Evolutionary conservation across 768 basidiomycete species (phyloP).

Genomic region (Lyophyllum shimeji): DNA sequence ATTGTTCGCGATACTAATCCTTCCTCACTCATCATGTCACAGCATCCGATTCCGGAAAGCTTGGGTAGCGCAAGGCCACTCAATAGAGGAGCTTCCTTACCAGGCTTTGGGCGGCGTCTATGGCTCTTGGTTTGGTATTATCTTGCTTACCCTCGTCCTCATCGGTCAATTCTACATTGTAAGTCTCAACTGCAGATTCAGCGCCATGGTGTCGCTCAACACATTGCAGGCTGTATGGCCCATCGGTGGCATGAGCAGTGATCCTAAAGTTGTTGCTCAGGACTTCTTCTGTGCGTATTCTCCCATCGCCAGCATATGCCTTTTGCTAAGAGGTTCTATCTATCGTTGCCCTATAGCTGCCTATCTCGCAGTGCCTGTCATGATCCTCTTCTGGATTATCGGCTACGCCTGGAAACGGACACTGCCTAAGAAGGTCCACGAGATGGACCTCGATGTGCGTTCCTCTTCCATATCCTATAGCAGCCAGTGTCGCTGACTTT

Average conservation of each 20-base stretch:
- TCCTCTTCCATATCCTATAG: background rate
- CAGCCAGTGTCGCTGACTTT: background rate
- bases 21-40: background rate
- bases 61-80: constrained; percentile 44
- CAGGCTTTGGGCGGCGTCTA: constrained; percentile 41
- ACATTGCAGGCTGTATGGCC: constrained; percentile 37
- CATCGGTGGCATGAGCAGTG: constrained; percentile 32
- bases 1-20: background rate
- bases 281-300: constrained; percentile 37
- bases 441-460: constrained; percentile 42
- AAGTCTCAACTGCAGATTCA: constrained; percentile 1
- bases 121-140: constrained; percentile 45
- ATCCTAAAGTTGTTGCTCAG: constrained; percentile 28
- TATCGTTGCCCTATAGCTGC: constrained; percentile 19
- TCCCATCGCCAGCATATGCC: background rate
- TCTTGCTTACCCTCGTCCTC: constrained; percentile 38
- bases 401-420: constrained; percentile 43
- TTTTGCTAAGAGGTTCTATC: background rate
- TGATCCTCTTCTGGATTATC: constrained; percentile 37
- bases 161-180: constrained; percentile 49
- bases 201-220: background rate
- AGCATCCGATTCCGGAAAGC: constrained; percentile 47
- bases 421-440: constrained; percentile 31
- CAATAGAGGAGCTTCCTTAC: constrained; percentile 45
- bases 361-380: constrained; percentile 41